These are phyloP conservation scores for Baudoinia panamericana DNA, from an alignment of 495 filamentous ascomycete species.

Conservation along the genomic window DNA sequence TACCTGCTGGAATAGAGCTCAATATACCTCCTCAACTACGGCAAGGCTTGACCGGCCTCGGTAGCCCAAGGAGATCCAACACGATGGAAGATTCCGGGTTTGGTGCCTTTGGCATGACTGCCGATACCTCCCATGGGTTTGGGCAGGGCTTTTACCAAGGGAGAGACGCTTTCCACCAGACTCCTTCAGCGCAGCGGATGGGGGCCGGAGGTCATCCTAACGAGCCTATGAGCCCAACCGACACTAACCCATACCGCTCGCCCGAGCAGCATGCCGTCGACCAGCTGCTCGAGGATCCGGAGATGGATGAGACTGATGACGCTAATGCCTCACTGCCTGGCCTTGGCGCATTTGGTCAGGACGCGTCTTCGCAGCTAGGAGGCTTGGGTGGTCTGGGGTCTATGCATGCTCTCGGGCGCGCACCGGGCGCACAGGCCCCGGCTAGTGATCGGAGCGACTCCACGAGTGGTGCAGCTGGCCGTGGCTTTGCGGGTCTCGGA, in stretches of 20 bases:
- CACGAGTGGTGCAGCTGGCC: constrained; percentile 61
- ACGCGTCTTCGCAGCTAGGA: constrained; percentile 29
- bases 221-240: constrained; percentile 77
- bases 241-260: constrained; percentile 96
- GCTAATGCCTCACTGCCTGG: constrained; percentile 44
- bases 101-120: constrained; percentile 65
- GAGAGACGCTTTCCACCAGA: constrained; percentile 44
- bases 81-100: constrained; percentile 39
- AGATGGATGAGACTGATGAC: constrained; percentile 46
- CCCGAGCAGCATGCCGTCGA: constrained; percentile 69
- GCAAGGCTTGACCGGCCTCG: constrained; percentile 28
- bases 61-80: constrained; percentile 46
- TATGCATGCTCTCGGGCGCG: constrained; percentile 19
- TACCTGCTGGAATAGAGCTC: constrained; percentile 66
- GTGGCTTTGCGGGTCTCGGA: constrained; percentile 55
- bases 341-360: constrained; percentile 41
- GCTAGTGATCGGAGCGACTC: constrained; percentile 73
- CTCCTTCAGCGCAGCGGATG: constrained; percentile 41
- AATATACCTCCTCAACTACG: constrained; percentile 32
- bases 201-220: constrained; percentile 30
- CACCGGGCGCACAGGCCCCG: constrained; percentile 42
- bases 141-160: constrained; percentile 46
- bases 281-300: constrained; percentile 44
- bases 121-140: constrained; percentile 49
- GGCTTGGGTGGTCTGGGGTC: constrained; percentile 21